A percentile compares a stretch with the other conserved stretches of the same genome.
These are phyloP conservation scores for Pleoardoris graminearum DNA, from an alignment of 2,329 filamentous ascomycete species.

Conservation along the genomic window DNA sequence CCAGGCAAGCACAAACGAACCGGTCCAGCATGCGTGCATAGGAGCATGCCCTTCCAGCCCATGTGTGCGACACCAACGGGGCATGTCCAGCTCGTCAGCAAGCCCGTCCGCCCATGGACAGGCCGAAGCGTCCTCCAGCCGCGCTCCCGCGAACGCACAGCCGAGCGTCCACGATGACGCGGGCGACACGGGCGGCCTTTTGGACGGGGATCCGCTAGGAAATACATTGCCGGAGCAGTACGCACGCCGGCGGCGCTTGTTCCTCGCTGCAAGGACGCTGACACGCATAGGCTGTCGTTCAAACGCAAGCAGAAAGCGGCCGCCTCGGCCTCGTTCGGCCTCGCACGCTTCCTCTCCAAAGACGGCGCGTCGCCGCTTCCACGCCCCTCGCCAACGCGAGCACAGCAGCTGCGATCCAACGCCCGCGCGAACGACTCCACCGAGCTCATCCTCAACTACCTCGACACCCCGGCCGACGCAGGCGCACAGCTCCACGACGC, in stretches of 20 bases:
- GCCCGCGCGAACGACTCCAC: conserved; percentile 33
- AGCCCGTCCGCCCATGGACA: conserved; percentile 40
- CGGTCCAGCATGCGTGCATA: conserved; percentile 25
- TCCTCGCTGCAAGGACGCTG: neutral
- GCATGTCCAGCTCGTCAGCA: conserved; percentile 46
- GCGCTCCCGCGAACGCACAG: conserved; percentile 39
- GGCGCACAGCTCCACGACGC: conserved; percentile 46
- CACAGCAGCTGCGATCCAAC: conserved; percentile 27
- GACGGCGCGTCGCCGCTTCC: conserved; percentile 36
- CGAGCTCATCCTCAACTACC: conserved; percentile 49
- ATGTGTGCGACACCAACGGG: conserved; percentile 36
- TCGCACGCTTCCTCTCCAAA: conserved; percentile 51
- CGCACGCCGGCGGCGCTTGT: neutral
- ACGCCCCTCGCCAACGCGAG: conserved; percentile 29
- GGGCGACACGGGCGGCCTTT: conserved; percentile 53
- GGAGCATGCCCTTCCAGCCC: conserved; percentile 30
- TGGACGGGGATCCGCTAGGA: conserved; percentile 62
- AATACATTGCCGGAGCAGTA: conserved; percentile 53
- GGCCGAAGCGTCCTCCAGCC: conserved; percentile 53
- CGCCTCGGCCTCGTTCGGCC: conserved; percentile 42
- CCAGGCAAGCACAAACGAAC: conserved; percentile 3
- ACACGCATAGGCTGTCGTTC: conserved; percentile 61
- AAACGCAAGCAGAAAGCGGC: conserved; percentile 67
- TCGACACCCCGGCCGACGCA: conserved; percentile 45
- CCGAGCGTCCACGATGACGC: conserved; percentile 45